Evolutionary conservation across 495 filamentous ascomycete species (phyloP).

Genomic region (Talaromyces trachyspermus): DNA sequence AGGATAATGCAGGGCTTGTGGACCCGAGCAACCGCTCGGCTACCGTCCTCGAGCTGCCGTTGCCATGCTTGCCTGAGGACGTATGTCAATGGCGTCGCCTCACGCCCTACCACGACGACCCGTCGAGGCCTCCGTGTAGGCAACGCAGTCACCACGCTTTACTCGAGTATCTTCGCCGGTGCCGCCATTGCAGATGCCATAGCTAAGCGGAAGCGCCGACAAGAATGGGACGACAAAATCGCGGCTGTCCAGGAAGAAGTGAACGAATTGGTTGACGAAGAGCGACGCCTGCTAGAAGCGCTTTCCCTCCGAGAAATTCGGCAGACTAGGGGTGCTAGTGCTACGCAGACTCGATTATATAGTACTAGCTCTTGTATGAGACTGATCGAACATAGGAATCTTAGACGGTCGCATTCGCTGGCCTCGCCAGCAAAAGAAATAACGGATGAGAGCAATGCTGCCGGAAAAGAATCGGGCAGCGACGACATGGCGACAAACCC

Average conservation of each 20-base stretch:
- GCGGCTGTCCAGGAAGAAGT: conserved; percentile 41
- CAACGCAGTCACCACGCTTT: conserved; percentile 62
- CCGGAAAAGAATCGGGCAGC: too few relatives aligned
- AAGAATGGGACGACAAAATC: conserved; percentile 56
- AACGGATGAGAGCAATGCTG: too few relatives aligned
- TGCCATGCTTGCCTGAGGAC: conserved; percentile 56
- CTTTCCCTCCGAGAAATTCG: conserved; percentile 19
- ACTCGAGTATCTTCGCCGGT: conserved; percentile 65
- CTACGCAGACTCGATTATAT: conserved; percentile 19
- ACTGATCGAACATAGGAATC: not conserved
- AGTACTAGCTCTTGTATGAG: conserved; percentile 10
- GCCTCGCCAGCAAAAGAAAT: too few relatives aligned
- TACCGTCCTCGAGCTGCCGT: conserved; percentile 48
- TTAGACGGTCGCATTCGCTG: too few relatives aligned
- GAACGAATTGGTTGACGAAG: conserved; percentile 35
- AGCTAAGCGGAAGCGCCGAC: conserved; percentile 52
- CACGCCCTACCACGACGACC: conserved; percentile 41
- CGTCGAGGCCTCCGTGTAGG: conserved; percentile 45
- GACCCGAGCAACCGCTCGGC: conserved; percentile 60
- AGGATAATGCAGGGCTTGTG: conserved; percentile 61
- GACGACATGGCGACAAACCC: too few relatives aligned
- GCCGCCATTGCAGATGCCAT: conserved; percentile 59
- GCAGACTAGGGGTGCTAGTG: conserved; percentile 13
- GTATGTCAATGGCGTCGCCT: conserved; percentile 41
- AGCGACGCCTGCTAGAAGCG: conserved; percentile 27